Evolutionary conservation across 192 early-diverging fungal species (phyloP), one percentile per base, ranked within the genome.

Genomic region (Coemansia sp.): DNA sequence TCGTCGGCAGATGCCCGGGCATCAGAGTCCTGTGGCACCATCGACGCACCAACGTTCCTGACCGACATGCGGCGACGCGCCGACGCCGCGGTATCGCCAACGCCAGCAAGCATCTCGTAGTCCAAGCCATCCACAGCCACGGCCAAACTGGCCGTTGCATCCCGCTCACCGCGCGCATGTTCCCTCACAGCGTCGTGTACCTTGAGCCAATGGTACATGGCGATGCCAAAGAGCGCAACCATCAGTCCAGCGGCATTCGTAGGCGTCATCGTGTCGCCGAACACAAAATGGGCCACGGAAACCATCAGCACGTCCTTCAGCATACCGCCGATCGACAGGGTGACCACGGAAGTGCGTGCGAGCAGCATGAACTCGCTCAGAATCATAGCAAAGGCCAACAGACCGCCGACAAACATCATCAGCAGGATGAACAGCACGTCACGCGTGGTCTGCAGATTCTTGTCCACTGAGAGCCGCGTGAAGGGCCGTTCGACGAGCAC

Each of bases 281-380:
- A 97, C 18, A 93, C 79, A 21, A 89, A 9, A 8, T 80, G 68
- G 0, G 91, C 89, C 1, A 89, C 70, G 9, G 83, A 67, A 15
- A 97, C 85, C 21, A 93, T 94, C 10, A 88, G 69, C 1, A 97
- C 87, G 67, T 97, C 95, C 81, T 88, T 89, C 59, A 91, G 67
- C 62, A 89, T 94, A 15, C 95, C 95, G 4, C 87, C 88, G 0
- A 95, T 86, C n/a, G 91, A 93, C 38, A 97, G 73, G 0, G 94
- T 89, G 5, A 97, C 82, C 3, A 92, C 92, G 6, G 87, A 91
- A 0, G 92, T 95, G 44, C 82, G 73, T 10, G 87, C 78, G 65
- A 97, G 94, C 37, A 95, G 65, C 33, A 85, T 78, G 70, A 88
- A 97, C 66, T 97, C 95, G 12, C 86, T 81, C 49, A 90, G 80